Conservation (phyloP, 208 protist species). For the Acanthamoeba royreba region DNA sequence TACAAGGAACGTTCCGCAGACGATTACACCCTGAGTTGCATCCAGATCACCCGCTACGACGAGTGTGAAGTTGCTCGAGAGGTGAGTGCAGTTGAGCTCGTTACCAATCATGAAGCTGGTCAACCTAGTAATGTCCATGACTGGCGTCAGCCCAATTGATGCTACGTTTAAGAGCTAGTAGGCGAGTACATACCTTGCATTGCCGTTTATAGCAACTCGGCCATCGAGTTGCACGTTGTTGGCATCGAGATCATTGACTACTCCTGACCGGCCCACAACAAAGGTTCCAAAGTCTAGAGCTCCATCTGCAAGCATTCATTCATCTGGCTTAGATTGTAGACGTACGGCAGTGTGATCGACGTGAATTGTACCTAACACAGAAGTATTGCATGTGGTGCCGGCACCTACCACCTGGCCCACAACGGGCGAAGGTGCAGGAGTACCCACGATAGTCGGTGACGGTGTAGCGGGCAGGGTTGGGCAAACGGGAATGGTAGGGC, state of each 20-base stretch:
- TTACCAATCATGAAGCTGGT: not conserved
- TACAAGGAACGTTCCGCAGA: not conserved
- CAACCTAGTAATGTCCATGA: too few relatives aligned
- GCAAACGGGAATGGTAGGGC: not conserved
- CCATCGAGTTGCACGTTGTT: not conserved
- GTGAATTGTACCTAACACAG: too few relatives aligned
- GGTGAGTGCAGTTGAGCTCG: not conserved
- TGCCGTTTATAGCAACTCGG: not conserved
- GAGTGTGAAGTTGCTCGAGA: not conserved
- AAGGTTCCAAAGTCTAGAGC: not conserved
- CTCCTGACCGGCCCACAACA: not conserved
- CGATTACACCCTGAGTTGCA: not conserved
- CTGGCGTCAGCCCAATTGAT: too few relatives aligned
- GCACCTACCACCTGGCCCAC: too few relatives aligned
- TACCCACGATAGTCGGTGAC: not conserved
- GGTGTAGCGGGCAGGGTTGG: not conserved
- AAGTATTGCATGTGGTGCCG: not conserved
- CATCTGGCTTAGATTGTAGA: too few relatives aligned
- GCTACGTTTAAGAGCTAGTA: too few relatives aligned
- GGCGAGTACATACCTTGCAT: too few relatives aligned
- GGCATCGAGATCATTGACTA: not conserved
- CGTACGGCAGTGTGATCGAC: too few relatives aligned
- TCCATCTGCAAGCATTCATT: not conserved
- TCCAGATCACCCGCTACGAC: not conserved
- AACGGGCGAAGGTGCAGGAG: not conserved